Conservation (phyloP, 176 grass and related monocot genomes). For the Olyra latifolia region DNA sequence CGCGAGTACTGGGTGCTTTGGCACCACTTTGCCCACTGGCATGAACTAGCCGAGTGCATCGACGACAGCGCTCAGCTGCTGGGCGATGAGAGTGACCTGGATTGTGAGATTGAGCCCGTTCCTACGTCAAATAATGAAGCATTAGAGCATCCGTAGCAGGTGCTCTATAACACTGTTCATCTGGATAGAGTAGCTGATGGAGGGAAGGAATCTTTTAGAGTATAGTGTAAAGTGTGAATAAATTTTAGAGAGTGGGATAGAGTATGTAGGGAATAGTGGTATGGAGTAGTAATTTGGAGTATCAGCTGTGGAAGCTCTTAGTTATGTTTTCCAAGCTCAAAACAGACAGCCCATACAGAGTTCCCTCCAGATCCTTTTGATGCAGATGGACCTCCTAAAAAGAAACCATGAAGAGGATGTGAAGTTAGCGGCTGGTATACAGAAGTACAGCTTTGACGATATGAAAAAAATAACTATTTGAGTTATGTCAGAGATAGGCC, state of each 20-base stretch:
- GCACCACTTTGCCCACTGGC: conserved; percentile 67
- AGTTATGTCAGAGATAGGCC: conserved; percentile 64
- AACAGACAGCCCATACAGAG: conserved; percentile 40
- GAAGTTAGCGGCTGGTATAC: conserved; percentile 65
- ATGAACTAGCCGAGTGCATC: conserved; percentile 42
- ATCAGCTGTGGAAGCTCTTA: too few species aligned
- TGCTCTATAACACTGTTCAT: too few species aligned
- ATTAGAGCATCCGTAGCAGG: too few species aligned
- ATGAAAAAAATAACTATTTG: conserved; percentile 38
- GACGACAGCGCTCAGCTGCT: conserved; percentile 44
- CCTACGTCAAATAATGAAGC: conserved; percentile 42
- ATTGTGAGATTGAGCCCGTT: conserved; percentile 63
- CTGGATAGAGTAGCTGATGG: too few species aligned
- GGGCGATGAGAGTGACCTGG: conserved; percentile 86
- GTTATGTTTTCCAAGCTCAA: conserved; percentile 49
- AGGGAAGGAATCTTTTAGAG: too few species aligned
- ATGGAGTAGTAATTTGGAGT: too few species aligned
- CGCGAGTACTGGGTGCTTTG: conserved; percentile 84
- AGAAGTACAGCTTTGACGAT: conserved; percentile 68
- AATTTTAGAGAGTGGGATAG: too few species aligned
- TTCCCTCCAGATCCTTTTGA: conserved; percentile 55
- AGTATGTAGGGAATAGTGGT: too few species aligned
- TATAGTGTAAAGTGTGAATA: too few species aligned
- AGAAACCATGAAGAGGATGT: conserved; percentile 89
- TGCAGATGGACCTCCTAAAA: conserved; percentile 61